Evolutionary conservation across 2,329 filamentous ascomycete genomes (phyloP).

Genomic region (Sordariomycetes sp.): DNA sequence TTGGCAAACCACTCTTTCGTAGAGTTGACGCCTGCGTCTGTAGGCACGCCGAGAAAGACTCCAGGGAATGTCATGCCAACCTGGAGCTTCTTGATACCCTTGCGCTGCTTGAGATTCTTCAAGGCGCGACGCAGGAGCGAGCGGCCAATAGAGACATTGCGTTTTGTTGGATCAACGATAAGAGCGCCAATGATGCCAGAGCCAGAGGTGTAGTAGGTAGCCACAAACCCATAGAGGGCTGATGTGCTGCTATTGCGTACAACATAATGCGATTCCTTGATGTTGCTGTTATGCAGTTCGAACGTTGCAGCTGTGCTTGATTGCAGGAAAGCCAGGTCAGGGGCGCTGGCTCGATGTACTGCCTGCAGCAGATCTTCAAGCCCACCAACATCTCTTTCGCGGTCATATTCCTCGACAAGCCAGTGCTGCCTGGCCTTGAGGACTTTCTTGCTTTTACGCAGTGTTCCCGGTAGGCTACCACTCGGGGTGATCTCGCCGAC

Average conservation of each 20-base stretch:
- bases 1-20: constrained; percentile 77
- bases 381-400: constrained; percentile 63
- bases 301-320: constrained; percentile 68
- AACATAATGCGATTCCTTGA: constrained; percentile 81
- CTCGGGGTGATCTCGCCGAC: constrained; percentile 63
- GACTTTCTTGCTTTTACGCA: constrained; percentile 79
- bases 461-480: constrained; percentile 59
- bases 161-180: constrained; percentile 80
- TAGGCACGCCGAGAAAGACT: constrained; percentile 78
- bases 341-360: constrained; percentile 57
- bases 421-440: constrained; percentile 88
- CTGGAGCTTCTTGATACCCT: constrained; percentile 69
- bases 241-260: constrained; percentile 90
- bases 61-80: constrained; percentile 73
- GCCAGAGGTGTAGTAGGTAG: constrained; percentile 69
- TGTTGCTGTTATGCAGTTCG: constrained; percentile 57
- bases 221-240: constrained; percentile 84
- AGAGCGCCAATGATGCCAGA: constrained; percentile 74
- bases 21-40: constrained; percentile 34
- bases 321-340: constrained; percentile 60
- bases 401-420: constrained; percentile 85
- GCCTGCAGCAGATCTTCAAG: constrained; percentile 67
- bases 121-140: constrained; percentile 83
- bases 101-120: constrained; percentile 59
- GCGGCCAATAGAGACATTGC: constrained; percentile 82